Evolutionary conservation across 371 early-diverging fungal species (phyloP), one percentile per base, ranked within the genome.

Genomic region (Mortierella sp.): DNA sequence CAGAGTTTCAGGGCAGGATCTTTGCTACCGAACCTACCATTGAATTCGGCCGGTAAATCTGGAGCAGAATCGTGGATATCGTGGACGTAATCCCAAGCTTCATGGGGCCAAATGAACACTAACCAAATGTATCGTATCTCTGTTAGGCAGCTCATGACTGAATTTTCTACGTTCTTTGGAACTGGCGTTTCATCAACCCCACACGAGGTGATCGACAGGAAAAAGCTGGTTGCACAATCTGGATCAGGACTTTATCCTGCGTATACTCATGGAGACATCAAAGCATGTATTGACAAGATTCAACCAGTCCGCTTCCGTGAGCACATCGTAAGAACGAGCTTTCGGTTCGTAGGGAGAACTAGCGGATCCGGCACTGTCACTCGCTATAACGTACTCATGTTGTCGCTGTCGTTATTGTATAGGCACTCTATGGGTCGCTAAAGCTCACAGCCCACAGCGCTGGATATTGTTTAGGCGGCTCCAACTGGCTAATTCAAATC

Each of bases 1-100:
- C 92, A 9, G 90, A 87, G 24, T 96, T 96, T 71, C 84, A 88
- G 43, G 96, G 96, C 16, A 84, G 84, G 21, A 89, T 95, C 9
- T 86, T 86, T 80, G 91, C 93, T 1, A 94, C 94, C 1, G 95
- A 93, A 67, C 93, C 95, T 0, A 89, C 93, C 0, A 87, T 91
- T 58, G 89, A 87, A 60, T 94, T 93, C 82, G 93, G 90, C 69
- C 57, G 87, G 80, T 89, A 82, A 21, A 81, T 64, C 7, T 24
- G 12, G 24, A 3, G 41, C 30, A 54, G 19, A 52, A 14, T 14
- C 13, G n/a, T 7, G 19, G 12, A 14, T 21, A 23, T n/a, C n/a
- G n/a, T n/a, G n/a, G n/a, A n/a, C n/a, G n/a, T n/a, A n/a, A n/a
- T n/a, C n/a, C n/a, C n/a, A n/a, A n/a, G n/a, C n/a, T n/a, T n/a